Conservation (phyloP, 345 rosid genomes). For the Kandelia obovata region DNA sequence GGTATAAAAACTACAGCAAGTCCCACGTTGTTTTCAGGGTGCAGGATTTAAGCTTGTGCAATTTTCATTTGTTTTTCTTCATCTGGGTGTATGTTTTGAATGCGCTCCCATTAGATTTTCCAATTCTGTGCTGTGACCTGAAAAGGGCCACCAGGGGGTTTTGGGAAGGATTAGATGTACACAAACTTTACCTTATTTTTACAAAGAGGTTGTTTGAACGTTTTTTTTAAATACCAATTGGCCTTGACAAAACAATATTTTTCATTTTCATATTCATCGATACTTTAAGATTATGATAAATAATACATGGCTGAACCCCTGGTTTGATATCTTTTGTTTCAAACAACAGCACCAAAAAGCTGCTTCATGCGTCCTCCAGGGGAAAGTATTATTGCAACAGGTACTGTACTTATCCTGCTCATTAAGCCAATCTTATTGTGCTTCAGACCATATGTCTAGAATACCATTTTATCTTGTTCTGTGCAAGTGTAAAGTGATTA, state of each 20-base stretch:
- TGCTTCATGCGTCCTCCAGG: conserved; percentile 99
- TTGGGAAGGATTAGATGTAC: no score
- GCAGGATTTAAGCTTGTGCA: background rate
- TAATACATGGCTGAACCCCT: conserved; percentile 2
- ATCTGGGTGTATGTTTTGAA: background rate
- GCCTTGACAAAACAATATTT: no score
- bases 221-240: no score
- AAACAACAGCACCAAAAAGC: conserved; percentile 98
- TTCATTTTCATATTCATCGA: background rate
- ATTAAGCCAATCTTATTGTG: conserved; percentile 6
- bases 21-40: conserved; percentile 93
- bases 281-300: background rate
- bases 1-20: conserved; percentile 64
- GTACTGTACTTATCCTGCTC: conserved; percentile 46
- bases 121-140: background rate
- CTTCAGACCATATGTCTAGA: background rate
- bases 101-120: no score
- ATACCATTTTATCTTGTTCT: background rate
- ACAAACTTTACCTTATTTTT: background rate
- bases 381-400: conserved; percentile 80
- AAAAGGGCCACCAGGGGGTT: no score
- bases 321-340: conserved; percentile 53
- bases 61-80: background rate
- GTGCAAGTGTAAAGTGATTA: conserved; percentile 7
- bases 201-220: no score